Evolutionary conservation across 441 rosid species (phyloP).

Genomic region (Gossypium trilobum): DNA sequence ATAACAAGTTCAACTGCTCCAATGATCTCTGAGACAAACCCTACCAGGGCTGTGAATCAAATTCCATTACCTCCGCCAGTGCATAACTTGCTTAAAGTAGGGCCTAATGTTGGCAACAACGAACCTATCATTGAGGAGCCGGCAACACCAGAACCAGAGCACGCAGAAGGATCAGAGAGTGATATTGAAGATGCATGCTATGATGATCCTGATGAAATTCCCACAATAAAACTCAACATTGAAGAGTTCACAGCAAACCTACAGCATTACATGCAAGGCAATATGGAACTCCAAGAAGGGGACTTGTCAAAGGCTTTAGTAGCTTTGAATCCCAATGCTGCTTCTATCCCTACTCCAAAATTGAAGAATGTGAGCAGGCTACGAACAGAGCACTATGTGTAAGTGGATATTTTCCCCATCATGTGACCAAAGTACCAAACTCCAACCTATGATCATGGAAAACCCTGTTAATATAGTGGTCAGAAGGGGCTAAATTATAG

Average conservation of each 20-base stretch:
- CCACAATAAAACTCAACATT: constrained; percentile 63
- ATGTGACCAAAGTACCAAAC: not conserved
- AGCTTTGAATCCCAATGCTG: constrained; percentile 60
- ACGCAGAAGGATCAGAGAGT: constrained; percentile 33
- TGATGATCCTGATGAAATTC: constrained; percentile 75
- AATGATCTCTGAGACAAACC: constrained; percentile 25
- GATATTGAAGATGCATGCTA: constrained; percentile 63
- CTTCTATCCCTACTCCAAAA: constrained; percentile 67
- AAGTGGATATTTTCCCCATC: constrained; percentile 37
- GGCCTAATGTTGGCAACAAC: constrained; percentile 20
- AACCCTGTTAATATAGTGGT: not conserved
- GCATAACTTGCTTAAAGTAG: constrained; percentile 23
- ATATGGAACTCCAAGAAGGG: constrained; percentile 67
- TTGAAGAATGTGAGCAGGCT: constrained; percentile 71
- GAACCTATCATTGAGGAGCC: constrained; percentile 87
- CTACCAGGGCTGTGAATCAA: constrained; percentile 28
- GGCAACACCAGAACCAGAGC: constrained; percentile 57
- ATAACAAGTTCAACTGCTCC: constrained; percentile 40
- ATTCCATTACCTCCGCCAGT: constrained; percentile 39
- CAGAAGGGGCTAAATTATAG: constrained; percentile 7
- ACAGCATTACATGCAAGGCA: constrained; percentile 53
- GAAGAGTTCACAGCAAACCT: constrained; percentile 54
- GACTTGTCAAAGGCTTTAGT: constrained; percentile 86
- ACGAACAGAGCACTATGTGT: constrained; percentile 96
- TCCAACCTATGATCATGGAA: not conserved